Base-by-base conservation (phyloP, 1,284 basidiomycete species). In the Xanthoconium separans region DNA sequence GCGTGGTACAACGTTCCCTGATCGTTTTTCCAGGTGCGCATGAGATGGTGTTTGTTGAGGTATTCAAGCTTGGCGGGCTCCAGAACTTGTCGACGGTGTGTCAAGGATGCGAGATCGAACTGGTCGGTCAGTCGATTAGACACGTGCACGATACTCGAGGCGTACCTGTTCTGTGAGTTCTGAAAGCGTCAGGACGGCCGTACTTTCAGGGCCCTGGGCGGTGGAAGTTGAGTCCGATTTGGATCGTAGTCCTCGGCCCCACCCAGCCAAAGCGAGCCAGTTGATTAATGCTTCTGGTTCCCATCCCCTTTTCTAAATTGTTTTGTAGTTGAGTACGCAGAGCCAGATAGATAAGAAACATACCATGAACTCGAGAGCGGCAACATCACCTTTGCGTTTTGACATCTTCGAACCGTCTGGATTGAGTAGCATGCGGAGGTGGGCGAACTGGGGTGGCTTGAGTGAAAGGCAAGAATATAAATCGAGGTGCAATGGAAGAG, bases 331-430 rank as follows among this genome's bases (percentile, higher is more conserved):
- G 18, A 55, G 31, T 36, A 5, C 33, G 43, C 39, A 16, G 16
- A 16, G 1, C 16, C n/a, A 20, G 34, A 55, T 15, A 27, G 12
- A 52, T 30, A 10, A 18, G 9, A 3, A 37, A 65, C 82, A 55
- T 61, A 94, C 93, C 48, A 91, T 87, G 66, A 94, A 99, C 61
- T 92, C 87, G 30, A 87, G 77, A 4, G 98, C 95, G 39, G 83
- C 80, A 1, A 95, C 93, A 64, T 97, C 93, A 2, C 93, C 95
- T 20, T 89, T 87, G 10, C 96, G 80, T 69, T 99, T 99, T 20
- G 91, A 94, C 79, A 99, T 91, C 70, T 99, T 99, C 3, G 85
- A 83, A 0, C 95, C 95, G 68, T 98, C 93, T 0, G 86, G 76
- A 65, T 98, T 98, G 36, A 97, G 78, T 1, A 99, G 76, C 33